These are phyloP conservation scores for Crithidia sp. DNA, from an alignment of 208 protist genomes.

Conservation along the genomic window DNA sequence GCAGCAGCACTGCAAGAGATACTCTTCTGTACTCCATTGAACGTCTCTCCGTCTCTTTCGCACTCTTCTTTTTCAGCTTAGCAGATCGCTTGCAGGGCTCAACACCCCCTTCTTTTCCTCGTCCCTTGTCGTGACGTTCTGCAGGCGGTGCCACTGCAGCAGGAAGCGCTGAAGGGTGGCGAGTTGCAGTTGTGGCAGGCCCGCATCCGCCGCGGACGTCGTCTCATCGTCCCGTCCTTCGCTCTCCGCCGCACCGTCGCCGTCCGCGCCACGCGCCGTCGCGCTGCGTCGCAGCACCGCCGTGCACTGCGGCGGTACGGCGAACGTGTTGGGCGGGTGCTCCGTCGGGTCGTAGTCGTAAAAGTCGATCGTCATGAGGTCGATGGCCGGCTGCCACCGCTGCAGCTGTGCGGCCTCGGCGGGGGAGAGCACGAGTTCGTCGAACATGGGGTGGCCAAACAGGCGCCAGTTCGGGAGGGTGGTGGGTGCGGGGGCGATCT, in stretches of 20 bases:
- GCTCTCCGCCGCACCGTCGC: background rate
- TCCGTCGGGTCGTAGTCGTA: conserved; percentile 65
- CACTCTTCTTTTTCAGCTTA: background rate
- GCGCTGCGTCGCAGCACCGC: conserved; percentile 18
- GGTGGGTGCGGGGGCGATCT: conserved; percentile 45
- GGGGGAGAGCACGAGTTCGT: conserved; percentile 49
- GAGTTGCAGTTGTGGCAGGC: conserved; percentile 16
- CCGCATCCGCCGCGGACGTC: background rate
- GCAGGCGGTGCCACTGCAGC: conserved; percentile 28
- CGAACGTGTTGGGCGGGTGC: conserved; percentile 52
- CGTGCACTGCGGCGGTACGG: conserved; percentile 49
- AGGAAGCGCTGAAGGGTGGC: conserved; percentile 25
- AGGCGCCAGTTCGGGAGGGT: conserved; percentile 70
- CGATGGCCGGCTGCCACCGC: conserved; percentile 26
- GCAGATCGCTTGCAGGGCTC: background rate
- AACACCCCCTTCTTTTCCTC: no score
- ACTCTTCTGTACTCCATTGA: no score
- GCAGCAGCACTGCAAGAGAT: no score
- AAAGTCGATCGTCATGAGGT: conserved; percentile 73
- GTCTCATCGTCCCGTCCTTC: background rate
- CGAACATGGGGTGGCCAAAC: conserved; percentile 73
- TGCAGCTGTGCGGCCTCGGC: conserved; percentile 20
- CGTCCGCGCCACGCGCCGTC: background rate
- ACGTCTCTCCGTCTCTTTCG: background rate
- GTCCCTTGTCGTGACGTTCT: conserved; percentile 1